A percentile compares a stretch with the other conserved stretches of the same genome.
These are phyloP conservation scores for Hypoxylon rickii DNA, from an alignment of 495 filamentous ascomycete genomes.

Conservation along the genomic window DNA sequence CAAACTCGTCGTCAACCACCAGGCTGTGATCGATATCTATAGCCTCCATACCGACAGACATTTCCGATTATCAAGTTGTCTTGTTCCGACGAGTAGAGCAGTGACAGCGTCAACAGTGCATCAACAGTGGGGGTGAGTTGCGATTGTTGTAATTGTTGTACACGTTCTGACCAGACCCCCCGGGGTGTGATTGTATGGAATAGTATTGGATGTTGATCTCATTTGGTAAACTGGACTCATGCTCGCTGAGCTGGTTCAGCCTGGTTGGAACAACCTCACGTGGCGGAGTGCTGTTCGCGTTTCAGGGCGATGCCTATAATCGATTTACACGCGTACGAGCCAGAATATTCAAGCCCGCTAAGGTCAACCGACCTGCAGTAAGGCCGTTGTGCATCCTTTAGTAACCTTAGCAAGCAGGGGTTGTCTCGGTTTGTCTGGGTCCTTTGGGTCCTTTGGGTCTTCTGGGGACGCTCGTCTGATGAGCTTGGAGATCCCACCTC, in stretches of 20 bases:
- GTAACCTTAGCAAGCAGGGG: constrained; percentile 1
- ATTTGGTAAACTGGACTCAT: constrained; percentile 18
- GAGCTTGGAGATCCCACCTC: constrained; percentile 11
- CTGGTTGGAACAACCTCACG: constrained; percentile 30
- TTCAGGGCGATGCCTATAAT: constrained; percentile 21
- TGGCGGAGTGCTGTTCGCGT: constrained; percentile 31
- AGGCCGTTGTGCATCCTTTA: constrained; percentile 28
- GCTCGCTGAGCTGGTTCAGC: constrained; percentile 28
- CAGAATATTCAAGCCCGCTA: constrained; percentile 2
- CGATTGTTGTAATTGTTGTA: constrained; percentile 20
- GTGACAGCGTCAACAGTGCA: constrained; percentile 28
- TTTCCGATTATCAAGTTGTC: constrained; percentile 4
- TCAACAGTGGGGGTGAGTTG: constrained; percentile 5
- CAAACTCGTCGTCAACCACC: constrained; percentile 51
- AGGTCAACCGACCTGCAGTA: constrained; percentile 21
- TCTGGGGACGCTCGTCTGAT: too few species aligned
- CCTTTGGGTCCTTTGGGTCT: too few species aligned
- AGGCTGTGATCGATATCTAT: constrained; percentile 44
- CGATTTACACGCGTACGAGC: constrained; percentile 22
- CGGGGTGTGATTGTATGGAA: constrained; percentile 8
- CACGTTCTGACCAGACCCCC: constrained; percentile 6
- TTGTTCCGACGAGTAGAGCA: constrained; percentile 22
- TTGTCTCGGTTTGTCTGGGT: not conserved
- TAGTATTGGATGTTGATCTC: constrained; percentile 4
- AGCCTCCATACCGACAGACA: constrained; percentile 33